Conservation (phyloP, 2,329 filamentous ascomycete species). For the Fusarium sulawesiense region DNA sequence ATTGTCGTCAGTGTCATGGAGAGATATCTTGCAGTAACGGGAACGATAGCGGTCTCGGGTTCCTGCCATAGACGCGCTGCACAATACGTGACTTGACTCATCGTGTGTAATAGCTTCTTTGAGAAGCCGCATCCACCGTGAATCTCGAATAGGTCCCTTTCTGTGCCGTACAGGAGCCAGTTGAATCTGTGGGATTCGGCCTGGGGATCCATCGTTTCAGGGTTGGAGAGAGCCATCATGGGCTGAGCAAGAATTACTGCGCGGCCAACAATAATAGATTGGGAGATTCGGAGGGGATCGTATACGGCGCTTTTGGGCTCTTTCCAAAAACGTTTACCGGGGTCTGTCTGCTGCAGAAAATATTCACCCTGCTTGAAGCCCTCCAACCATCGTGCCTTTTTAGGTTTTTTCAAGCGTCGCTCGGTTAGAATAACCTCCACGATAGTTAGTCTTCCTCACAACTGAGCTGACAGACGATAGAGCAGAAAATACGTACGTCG, state of each 20-base stretch:
- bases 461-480: neutral
- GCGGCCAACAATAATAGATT: slow-evolving; percentile 55
- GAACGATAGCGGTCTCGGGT: slow-evolving; percentile 47
- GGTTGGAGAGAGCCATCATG: slow-evolving; percentile 50
- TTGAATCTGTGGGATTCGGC: slow-evolving; percentile 50
- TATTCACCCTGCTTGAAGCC: slow-evolving; percentile 53
- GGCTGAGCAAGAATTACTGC: slow-evolving; percentile 55
- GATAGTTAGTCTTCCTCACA: slow-evolving; percentile 2
- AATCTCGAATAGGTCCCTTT: slow-evolving; percentile 52
- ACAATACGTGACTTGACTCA: slow-evolving; percentile 54
- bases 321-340: slow-evolving; percentile 53
- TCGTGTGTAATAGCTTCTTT: slow-evolving; percentile 52
- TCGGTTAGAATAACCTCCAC: slow-evolving; percentile 53
- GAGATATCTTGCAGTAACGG: slow-evolving; percentile 45
- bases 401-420: slow-evolving; percentile 49
- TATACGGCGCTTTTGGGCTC: slow-evolving; percentile 49
- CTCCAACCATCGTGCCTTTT: slow-evolving; percentile 53
- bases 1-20: slow-evolving; percentile 48
- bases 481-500: slow-evolving; percentile 47
- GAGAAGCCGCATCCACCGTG: slow-evolving; percentile 58
- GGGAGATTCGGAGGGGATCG: slow-evolving; percentile 51
- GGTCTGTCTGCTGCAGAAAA: slow-evolving; percentile 52
- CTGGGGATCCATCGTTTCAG: slow-evolving; percentile 45
- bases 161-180: slow-evolving; percentile 54
- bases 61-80: slow-evolving; percentile 52